Base-by-base conservation (phyloP, 768 basidiomycete species). In the Cyclocybe cylindracea region DNA sequence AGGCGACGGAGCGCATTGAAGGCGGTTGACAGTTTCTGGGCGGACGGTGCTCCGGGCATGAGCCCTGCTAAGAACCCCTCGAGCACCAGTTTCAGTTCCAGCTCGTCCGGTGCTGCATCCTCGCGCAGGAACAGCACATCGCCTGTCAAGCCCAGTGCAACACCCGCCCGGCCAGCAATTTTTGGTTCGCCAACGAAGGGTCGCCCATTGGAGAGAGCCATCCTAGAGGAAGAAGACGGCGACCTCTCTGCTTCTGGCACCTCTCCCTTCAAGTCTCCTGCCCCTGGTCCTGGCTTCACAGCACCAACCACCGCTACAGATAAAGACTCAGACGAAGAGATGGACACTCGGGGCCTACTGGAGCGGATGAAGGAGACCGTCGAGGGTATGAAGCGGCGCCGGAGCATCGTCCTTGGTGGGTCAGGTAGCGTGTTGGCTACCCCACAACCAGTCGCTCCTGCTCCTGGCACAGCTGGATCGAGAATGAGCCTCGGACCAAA, bases 1-100 rank as follows among this genome's bases (percentile, higher is more conserved):
- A 77, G 86, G 7, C 69, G 86, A 19, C 73, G 78, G 8, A 86
- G 84, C 48, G 86, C 85, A 0, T 62, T 86, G 36, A 71, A 67
- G 3, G 66, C 73, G 29, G 43, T 61, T 11, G 81, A 52, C 70
- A 78, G 63, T 48, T 81, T 80, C 61, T 84, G 80, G 64, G 73
- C 67, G 14, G 80, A 76, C 16, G 77, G 78, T 14, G 72, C 78
- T 10, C 84, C 85, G 1, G 84, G 83, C 1, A 71, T 82, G 69
- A 66, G 65, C 60, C 63, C 64, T 62, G 54, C 63, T 66, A 68
- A 56, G 52, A 39, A 34, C 33, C 50, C 57, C 32, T 59, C 38
- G 44, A 52, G 51, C 29, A 44, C 57, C 34, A 39, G 46, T 34
- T 32, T 49, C 45, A 47, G 50, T 39, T 44, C 24, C 46, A 54